These are phyloP conservation scores for Podaxis sp. DNA, from an alignment of 768 basidiomycete genomes.

Conservation along the genomic window DNA sequence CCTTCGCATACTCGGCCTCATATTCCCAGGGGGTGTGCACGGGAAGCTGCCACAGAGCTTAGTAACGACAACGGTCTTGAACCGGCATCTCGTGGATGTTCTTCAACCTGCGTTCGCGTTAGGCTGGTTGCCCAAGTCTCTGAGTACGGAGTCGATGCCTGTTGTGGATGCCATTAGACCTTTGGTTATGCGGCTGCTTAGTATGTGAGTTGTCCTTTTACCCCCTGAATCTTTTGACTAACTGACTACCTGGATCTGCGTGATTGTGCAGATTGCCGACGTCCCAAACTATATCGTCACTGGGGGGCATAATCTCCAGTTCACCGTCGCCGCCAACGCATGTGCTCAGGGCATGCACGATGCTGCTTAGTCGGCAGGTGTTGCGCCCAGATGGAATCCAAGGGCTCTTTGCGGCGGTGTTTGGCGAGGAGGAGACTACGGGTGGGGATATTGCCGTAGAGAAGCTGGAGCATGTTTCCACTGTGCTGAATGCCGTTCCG, in stretches of 20 bases:
- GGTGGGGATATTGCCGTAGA: constrained; percentile 56
- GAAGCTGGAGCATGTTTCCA: constrained; percentile 72
- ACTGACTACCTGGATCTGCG: constrained; percentile 17
- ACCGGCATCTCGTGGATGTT: constrained; percentile 54
- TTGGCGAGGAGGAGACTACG: constrained; percentile 55
- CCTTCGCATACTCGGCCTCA: constrained; percentile 40
- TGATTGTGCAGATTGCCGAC: constrained; percentile 52
- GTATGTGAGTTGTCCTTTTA: constrained; percentile 46
- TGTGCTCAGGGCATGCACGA: constrained; percentile 55
- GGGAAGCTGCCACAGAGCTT: constrained; percentile 52
- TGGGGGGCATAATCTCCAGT: constrained; percentile 57
- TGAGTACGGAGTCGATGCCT: constrained; percentile 34
- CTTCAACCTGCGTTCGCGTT: constrained; percentile 59
- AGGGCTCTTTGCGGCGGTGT: constrained; percentile 67
- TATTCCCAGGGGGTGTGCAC: constrained; percentile 55
- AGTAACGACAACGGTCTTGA: constrained; percentile 58
- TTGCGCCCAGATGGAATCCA: constrained; percentile 67
- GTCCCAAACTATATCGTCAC: constrained; percentile 60
- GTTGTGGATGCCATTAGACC: constrained; percentile 48
- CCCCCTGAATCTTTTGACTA: constrained; percentile 12
- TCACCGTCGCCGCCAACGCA: constrained; percentile 43
- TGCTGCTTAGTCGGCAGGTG: constrained; percentile 69
- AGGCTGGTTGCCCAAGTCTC: constrained; percentile 69
- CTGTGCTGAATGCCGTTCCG: constrained; percentile 64
- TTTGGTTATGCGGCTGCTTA: constrained; percentile 53